phyloP scores from a whole-genome alignment of 2,329 filamentous ascomycete species.

The Remersonia thermophila region DNA sequence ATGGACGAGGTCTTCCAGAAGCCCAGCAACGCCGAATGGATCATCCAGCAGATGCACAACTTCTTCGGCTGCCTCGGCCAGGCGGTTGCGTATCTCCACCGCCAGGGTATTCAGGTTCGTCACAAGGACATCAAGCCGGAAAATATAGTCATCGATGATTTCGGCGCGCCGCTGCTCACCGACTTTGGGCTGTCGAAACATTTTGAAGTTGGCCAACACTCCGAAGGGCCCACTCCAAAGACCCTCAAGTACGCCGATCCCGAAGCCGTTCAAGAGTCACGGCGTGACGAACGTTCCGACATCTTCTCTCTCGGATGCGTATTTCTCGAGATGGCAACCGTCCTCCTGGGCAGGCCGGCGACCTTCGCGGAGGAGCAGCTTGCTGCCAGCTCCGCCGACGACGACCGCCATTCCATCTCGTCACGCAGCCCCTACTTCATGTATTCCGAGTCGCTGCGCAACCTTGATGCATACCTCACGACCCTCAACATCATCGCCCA shows the following conservation, averaged over 20 bases:
- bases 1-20: conserved; percentile 14
- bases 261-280: conserved; percentile 13
- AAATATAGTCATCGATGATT: conserved; percentile 20
- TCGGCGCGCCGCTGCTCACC: conserved; percentile 16
- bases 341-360: conserved; percentile 15
- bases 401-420: conserved; percentile 1
- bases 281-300: conserved; percentile 17
- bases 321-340: conserved; percentile 20
- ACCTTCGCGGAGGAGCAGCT: conserved; percentile 15
- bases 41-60: conserved; percentile 11
- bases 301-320: conserved; percentile 22
- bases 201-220: conserved; percentile 16
- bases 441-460: conserved; percentile 14
- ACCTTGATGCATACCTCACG: conserved; percentile 11
- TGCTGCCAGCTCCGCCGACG: background rate
- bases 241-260: conserved; percentile 17
- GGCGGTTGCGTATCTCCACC: conserved; percentile 17
- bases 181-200: conserved; percentile 19
- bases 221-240: conserved; percentile 16
- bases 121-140: conserved; percentile 22
- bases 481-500: conserved; percentile 5
- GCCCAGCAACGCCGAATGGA: conserved; percentile 7
- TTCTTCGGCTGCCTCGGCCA: conserved; percentile 21
- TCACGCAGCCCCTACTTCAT: conserved; percentile 10
- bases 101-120: conserved; percentile 10